Evolutionary conservation across 169 alveolate species (phyloP).

Genomic region (Theileria orientalis): DNA sequence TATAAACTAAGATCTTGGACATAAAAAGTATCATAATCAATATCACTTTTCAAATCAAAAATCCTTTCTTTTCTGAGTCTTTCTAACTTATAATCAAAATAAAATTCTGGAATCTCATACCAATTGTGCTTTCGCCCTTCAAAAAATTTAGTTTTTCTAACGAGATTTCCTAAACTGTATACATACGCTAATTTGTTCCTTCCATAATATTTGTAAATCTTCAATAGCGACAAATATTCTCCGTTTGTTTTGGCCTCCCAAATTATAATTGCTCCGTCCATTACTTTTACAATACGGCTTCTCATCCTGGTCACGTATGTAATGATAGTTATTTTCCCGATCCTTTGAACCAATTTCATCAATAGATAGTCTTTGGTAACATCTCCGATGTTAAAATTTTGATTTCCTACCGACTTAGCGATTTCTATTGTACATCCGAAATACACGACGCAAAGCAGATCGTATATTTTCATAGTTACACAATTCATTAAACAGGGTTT

Average conservation of each 20-base stretch:
- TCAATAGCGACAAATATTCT: neutral
- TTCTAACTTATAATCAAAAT: neutral
- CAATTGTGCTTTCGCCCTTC: neutral
- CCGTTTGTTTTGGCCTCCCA: neutral
- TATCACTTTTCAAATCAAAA: neutral
- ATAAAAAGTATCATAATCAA: neutral
- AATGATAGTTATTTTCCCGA: no score
- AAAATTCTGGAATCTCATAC: neutral
- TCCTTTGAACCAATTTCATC: no score
- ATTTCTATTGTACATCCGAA: no score
- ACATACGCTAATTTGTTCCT: neutral
- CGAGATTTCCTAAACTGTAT: no score
- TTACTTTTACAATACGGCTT: neutral
- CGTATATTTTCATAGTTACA: no score
- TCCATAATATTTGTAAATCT: neutral
- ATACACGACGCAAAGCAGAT: no score
- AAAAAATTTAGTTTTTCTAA: neutral
- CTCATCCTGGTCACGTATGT: neutral
- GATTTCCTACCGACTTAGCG: no score
- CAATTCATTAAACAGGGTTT: no score
- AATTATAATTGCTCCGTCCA: neutral
- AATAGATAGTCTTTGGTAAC: no score
- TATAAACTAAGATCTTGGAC: neutral
- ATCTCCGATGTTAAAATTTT: no score
- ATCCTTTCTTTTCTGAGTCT: neutral